Conservation (phyloP, 2,329 filamentous ascomycete genomes). For the Aspergillus udagawae region DNA sequence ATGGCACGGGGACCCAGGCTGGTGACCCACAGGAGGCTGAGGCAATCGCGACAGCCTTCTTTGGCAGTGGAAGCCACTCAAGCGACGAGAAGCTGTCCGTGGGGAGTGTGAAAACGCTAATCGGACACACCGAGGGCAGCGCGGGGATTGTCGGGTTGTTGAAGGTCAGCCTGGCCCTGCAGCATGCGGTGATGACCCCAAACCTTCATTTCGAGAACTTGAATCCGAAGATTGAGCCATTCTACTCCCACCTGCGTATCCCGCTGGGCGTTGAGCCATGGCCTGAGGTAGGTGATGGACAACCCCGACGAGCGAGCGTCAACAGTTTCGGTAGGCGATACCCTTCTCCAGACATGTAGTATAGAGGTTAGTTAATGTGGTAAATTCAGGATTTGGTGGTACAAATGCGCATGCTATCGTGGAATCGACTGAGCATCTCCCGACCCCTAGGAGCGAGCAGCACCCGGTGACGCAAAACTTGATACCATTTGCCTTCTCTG, state of each 20-base stretch:
- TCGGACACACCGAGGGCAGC: slow-evolving; percentile 24
- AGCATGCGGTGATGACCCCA: slow-evolving; percentile 24
- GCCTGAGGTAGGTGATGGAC: slow-evolving; percentile 11
- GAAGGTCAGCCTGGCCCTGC: slow-evolving; percentile 21
- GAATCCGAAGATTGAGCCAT: slow-evolving; percentile 19
- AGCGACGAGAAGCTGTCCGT: slow-evolving; percentile 12
- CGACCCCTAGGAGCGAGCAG: too few relatives aligned
- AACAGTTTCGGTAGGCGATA: slow-evolving; percentile 23
- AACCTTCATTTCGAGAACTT: slow-evolving; percentile 21
- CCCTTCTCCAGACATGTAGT: too few relatives aligned
- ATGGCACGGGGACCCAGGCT: slow-evolving; percentile 37
- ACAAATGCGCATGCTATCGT: slow-evolving; percentile 19
- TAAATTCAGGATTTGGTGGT: too few relatives aligned
- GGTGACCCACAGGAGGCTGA: slow-evolving; percentile 25
- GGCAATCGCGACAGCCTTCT: slow-evolving; percentile 20
- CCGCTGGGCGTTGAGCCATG: slow-evolving; percentile 11
- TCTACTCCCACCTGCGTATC: slow-evolving; percentile 14
- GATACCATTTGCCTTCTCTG: too few relatives aligned
- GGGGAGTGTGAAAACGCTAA: slow-evolving; percentile 26
- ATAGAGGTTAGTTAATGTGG: too few relatives aligned
- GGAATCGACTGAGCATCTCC: slow-evolving; percentile 7
- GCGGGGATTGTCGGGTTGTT: slow-evolving; percentile 26
- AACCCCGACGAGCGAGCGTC: slow-evolving; percentile 13
- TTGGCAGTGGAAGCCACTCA: slow-evolving; percentile 1
- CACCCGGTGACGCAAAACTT: too few relatives aligned